phyloP scores from a whole-genome alignment of 495 filamentous ascomycete genomes.

The Chaetomidium leptoderma region DNA sequence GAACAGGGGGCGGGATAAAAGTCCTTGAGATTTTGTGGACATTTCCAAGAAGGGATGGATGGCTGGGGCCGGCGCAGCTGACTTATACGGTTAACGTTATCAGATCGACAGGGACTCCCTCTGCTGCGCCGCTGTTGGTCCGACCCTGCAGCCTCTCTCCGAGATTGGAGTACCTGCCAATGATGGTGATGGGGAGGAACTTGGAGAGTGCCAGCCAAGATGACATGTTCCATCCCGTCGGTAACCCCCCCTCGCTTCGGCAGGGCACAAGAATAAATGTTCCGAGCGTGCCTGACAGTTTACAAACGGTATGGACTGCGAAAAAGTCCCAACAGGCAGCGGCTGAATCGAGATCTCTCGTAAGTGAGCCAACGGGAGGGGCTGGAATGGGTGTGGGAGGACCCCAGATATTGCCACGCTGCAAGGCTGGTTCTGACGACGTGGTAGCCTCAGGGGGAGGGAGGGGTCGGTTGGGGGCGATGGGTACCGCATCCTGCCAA shows the following conservation, averaged over 20 bases:
- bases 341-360: background rate
- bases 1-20: too few relatives aligned
- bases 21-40: too few relatives aligned
- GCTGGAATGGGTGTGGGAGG: background rate
- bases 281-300: background rate
- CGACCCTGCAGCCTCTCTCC: background rate
- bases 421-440: slow-evolving; percentile 1
- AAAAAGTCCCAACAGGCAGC: background rate
- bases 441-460: background rate
- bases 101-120: background rate
- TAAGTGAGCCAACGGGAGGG: background rate
- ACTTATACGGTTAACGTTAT: too few relatives aligned
- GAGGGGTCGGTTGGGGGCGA: background rate
- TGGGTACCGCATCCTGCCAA: slow-evolving; percentile 8
- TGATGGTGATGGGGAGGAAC: too few relatives aligned
- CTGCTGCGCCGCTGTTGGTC: background rate
- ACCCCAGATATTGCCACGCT: background rate
- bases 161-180: too few relatives aligned
- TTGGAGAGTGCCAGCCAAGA: background rate
- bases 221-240: background rate
- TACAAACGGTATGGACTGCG: background rate
- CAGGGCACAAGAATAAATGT: background rate
- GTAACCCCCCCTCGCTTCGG: background rate
- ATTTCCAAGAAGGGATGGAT: background rate
- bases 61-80: too few relatives aligned